Evolutionary conservation across 768 basidiomycete species (phyloP), one percentile per base, ranked within the genome.

Genomic region (Boletus sp.): DNA sequence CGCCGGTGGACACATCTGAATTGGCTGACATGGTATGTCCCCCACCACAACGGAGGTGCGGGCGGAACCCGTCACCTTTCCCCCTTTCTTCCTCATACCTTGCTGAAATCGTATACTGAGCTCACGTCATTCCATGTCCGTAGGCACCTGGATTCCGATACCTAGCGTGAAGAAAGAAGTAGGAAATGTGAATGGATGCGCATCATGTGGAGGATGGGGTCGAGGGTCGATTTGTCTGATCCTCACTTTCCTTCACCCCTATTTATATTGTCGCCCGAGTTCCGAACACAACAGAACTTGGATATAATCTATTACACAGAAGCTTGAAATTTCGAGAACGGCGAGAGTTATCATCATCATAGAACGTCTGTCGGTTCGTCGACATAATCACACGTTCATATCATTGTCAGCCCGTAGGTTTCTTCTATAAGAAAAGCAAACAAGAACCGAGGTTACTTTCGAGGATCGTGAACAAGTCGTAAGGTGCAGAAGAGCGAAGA

Each of bases 71-170:
- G n/a, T n/a, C 3, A 4, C 24, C 28, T 18, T 9, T 12, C 3
- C 8, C 1, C 6, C 20, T 41, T 20, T n/a, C 4, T 15, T 37
- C 37, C 37, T 15, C 12, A 11, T 37, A 37, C 20, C 15, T 24
- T 35, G 28, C 30, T 28, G 8, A 39, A 32, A 24, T 18, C 12
- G 28, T 4, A 32, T 14, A 7, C 12, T 15, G 12, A 46, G 36
- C 40, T 51, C 24, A 42, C 14, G 7, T 5, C 29, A 8, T 49
- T 29, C 4, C 15, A 20, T 24, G 18, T 12, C 8, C 36, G 14
- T 50, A 87, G 86, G 83, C 86, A 0, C 80, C 82, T 4, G 73
- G 74, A 18, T 88, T 87, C 75, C 82, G 86, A 51, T 88, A 87
- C 57, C 64, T 82, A 35, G 67, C 66, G 2, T 77, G 57, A 58